A percentile compares a stretch with the other conserved stretches of the same genome.
These are phyloP conservation scores for Evernia prunastri DNA, from an alignment of 495 filamentous ascomycete species.

Conservation along the genomic window DNA sequence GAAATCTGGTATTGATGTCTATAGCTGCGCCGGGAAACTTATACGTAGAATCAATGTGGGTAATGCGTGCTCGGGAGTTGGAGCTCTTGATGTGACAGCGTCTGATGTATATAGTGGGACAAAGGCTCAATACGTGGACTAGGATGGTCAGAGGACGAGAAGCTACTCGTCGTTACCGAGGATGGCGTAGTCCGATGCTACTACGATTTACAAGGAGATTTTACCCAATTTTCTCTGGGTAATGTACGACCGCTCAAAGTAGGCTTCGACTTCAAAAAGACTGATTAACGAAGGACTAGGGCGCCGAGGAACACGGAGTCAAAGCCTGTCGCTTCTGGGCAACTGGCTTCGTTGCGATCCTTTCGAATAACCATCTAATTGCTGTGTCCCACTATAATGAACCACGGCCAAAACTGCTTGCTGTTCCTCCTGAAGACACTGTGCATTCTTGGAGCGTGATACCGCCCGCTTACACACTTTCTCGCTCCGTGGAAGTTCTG, in stretches of 20 bases:
- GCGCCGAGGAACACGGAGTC: slow-evolving; percentile 81
- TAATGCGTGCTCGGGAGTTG: slow-evolving; percentile 13
- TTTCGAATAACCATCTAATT: slow-evolving; percentile 81
- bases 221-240: slow-evolving; percentile 91
- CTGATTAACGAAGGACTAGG: slow-evolving; percentile 41
- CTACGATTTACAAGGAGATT: slow-evolving; percentile 85
- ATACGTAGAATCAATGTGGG: slow-evolving; percentile 63
- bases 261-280: not conserved
- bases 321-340: slow-evolving; percentile 84
- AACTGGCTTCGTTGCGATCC: slow-evolving; percentile 84
- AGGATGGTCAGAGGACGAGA: slow-evolving; percentile 97
- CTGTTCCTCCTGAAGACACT: slow-evolving; percentile 65
- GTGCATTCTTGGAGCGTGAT: slow-evolving; percentile 88
- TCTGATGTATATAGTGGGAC: slow-evolving; percentile 63
- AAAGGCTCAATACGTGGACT: slow-evolving; percentile 82
- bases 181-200: slow-evolving; percentile 92
- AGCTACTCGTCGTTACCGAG: slow-evolving; percentile 77
- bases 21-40: slow-evolving; percentile 83
- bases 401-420: slow-evolving; percentile 77
- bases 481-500: slow-evolving; percentile 91
- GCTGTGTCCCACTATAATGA: slow-evolving; percentile 85
- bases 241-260: slow-evolving; percentile 46
- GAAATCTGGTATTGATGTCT: slow-evolving; percentile 86
- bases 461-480: slow-evolving; percentile 81
- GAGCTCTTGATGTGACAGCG: slow-evolving; percentile 7